These are phyloP conservation scores for Chaetomium globosum DNA, from an alignment of 2,329 filamentous ascomycete genomes.

Conservation along the genomic window DNA sequence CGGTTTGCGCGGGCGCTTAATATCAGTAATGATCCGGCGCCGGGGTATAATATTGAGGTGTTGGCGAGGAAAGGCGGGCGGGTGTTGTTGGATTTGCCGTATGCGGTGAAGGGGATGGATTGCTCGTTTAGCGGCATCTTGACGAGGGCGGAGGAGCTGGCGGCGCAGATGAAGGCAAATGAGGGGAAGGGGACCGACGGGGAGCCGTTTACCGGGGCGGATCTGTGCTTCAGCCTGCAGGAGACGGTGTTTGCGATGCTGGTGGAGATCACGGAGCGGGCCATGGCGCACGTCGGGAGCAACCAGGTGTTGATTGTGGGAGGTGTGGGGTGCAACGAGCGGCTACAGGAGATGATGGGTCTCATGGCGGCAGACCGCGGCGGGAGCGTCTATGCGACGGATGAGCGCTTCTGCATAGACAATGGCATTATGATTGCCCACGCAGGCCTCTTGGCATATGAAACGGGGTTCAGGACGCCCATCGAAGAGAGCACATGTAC, in stretches of 20 bases:
- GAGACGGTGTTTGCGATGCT: slow-evolving; percentile 97
- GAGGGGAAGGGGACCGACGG: slow-evolving; percentile 51
- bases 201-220: slow-evolving; percentile 70
- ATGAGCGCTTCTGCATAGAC: slow-evolving; percentile 97
- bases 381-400: slow-evolving; percentile 89
- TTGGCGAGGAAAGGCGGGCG: slow-evolving; percentile 73
- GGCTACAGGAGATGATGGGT: slow-evolving; percentile 98
- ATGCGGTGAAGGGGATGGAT: slow-evolving; percentile 98
- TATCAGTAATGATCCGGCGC: slow-evolving; percentile 94
- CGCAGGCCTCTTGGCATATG: slow-evolving; percentile 82
- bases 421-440: slow-evolving; percentile 99
- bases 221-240: slow-evolving; percentile 92
- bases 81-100: slow-evolving; percentile 82
- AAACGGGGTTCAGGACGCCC: slow-evolving; percentile 75
- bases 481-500: slow-evolving; percentile 83
- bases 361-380: slow-evolving; percentile 87
- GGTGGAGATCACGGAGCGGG: slow-evolving; percentile 96
- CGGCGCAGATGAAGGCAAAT: slow-evolving; percentile 62
- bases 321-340: slow-evolving; percentile 92
- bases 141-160: slow-evolving; percentile 77
- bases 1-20: slow-evolving; percentile 87
- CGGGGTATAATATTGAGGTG: slow-evolving; percentile 97
- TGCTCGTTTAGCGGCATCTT: slow-evolving; percentile 94
- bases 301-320: slow-evolving; percentile 92
- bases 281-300: slow-evolving; percentile 95